These are phyloP conservation scores for Solanum medicagineum DNA, from an alignment of 257 asterid genomes.

Conservation along the genomic window DNA sequence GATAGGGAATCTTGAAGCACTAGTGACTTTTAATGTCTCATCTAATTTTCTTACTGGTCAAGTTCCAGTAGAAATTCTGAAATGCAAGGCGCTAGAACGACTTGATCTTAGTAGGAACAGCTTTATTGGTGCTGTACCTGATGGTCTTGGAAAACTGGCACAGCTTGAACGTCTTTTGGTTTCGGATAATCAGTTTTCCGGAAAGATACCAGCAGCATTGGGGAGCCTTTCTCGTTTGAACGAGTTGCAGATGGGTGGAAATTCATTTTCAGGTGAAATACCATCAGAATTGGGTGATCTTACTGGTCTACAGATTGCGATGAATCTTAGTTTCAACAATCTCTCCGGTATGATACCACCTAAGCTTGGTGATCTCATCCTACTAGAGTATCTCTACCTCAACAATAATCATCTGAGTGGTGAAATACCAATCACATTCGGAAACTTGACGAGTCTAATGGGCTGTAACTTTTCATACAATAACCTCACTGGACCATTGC, in stretches of 20 bases:
- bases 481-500: conserved; percentile 62
- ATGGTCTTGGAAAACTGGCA: conserved; percentile 50
- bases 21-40: conserved; percentile 64
- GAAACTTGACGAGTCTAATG: conserved; percentile 57
- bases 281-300: conserved; percentile 65
- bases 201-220: conserved; percentile 53
- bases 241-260: conserved; percentile 86
- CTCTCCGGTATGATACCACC: conserved; percentile 66
- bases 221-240: conserved; percentile 63
- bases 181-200: conserved; percentile 56
- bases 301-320: conserved; percentile 58
- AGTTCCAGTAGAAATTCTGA: conserved; percentile 43
- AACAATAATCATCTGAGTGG: conserved; percentile 63
- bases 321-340: conserved; percentile 68
- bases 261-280: conserved; percentile 50
- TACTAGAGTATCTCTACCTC: conserved; percentile 53
- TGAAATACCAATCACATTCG: conserved; percentile 72
- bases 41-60: conserved; percentile 45
- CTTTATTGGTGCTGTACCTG: conserved; percentile 39
- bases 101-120: conserved; percentile 72
- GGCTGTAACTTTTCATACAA: conserved; percentile 82
- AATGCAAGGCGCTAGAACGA: conserved; percentile 63
- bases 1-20: conserved; percentile 50
- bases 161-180: conserved; percentile 65
- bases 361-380: conserved; percentile 66